Base-by-base conservation (phyloP, 805 yeast genomes). In the Tetrapisispora namnaoensis region DNA sequence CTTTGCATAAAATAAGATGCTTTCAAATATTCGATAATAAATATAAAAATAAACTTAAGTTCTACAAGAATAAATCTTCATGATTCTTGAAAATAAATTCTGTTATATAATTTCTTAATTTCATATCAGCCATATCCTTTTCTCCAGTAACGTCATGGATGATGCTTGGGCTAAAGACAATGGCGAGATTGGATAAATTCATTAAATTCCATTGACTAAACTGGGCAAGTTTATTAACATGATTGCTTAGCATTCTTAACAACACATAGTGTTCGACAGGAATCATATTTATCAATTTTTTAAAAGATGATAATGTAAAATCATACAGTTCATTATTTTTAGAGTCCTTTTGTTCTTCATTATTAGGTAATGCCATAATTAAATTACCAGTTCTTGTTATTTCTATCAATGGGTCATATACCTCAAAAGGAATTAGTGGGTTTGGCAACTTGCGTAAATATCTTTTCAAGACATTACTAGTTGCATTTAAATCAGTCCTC, bases 121-220 rank as follows among this genome's bases (percentile, higher is more conserved):
- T 84, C 85, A 88, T 87, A 64, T 93, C 98, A 47, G 73, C 60
- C 63, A 93, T 78, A 64, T 93, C 99, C 48, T 82, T 76, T 54
- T 84, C 88, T 8, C 95, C 90, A 38, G 80, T 75, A 51, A 74
- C 69, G 58, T 88, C 95, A 44, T 95, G 75, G 0, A 89, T 83
- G 41, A 93, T 68, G 8, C 96, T 88, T 3, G 99, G 98, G 1
- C 96, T 95, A 72, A 93, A 93, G 8, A 91, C 96, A 41, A 93
- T 87, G 0, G 96, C 82, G 47, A 93, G 68, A 59, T 93, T 89
- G 65, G 81, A 81, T 56, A 77, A 71, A 39, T 77, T 86, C 99
- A 93, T 93, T 63, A 90, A 75, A 62, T 90, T 93, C 41, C 67
- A 61, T 13, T 65, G 65, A 42, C 78, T 72, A 61, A 74, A 71